Conservation (phyloP, 2,329 filamentous ascomycete genomes). For the Paecilomyces niveus region DNA sequence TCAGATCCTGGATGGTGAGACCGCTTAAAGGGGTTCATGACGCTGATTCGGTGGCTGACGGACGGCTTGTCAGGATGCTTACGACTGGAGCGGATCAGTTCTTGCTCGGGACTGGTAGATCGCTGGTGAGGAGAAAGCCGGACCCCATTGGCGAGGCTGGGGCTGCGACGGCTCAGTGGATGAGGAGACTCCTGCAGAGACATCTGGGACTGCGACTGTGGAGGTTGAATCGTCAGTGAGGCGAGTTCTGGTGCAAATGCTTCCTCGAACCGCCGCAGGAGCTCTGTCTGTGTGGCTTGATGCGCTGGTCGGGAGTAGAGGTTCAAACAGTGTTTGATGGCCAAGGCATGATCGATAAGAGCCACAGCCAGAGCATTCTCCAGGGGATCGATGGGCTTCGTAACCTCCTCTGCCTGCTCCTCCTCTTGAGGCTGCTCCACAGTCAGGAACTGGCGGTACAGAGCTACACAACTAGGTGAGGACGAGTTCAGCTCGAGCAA, state of each 20-base stretch:
- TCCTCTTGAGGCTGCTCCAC: slow-evolving; percentile 37
- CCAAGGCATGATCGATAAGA: slow-evolving; percentile 79
- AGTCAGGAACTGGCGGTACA: slow-evolving; percentile 69
- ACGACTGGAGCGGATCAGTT: slow-evolving; percentile 24
- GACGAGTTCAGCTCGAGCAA: slow-evolving; percentile 68
- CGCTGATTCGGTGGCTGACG: slow-evolving; percentile 34
- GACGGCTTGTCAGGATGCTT: slow-evolving; percentile 30
- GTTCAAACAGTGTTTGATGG: slow-evolving; percentile 73
- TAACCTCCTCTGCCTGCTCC: slow-evolving; percentile 42
- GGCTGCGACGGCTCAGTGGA: slow-evolving; percentile 35
- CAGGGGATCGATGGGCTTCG: slow-evolving; percentile 46
- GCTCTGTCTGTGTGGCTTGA: slow-evolving; percentile 36
- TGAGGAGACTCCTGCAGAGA: slow-evolving; percentile 28
- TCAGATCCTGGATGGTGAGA: slow-evolving; percentile 27
- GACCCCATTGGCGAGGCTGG: slow-evolving; percentile 16
- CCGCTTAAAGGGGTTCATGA: slow-evolving; percentile 39
- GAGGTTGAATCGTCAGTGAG: slow-evolving; percentile 49
- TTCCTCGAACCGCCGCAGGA: slow-evolving; percentile 31
- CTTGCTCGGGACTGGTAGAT: slow-evolving; percentile 29
- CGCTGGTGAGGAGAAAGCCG: slow-evolving; percentile 18
- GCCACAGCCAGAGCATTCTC: slow-evolving; percentile 78
- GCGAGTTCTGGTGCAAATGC: slow-evolving; percentile 57
- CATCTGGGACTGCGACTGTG: slow-evolving; percentile 32
- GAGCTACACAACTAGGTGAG: slow-evolving; percentile 69
- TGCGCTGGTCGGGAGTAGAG: slow-evolving; percentile 57